Evolutionary conservation across 192 early-diverging fungal genomes (phyloP), one percentile per base, ranked within the genome.

Genomic region (Coemansia sp.): DNA sequence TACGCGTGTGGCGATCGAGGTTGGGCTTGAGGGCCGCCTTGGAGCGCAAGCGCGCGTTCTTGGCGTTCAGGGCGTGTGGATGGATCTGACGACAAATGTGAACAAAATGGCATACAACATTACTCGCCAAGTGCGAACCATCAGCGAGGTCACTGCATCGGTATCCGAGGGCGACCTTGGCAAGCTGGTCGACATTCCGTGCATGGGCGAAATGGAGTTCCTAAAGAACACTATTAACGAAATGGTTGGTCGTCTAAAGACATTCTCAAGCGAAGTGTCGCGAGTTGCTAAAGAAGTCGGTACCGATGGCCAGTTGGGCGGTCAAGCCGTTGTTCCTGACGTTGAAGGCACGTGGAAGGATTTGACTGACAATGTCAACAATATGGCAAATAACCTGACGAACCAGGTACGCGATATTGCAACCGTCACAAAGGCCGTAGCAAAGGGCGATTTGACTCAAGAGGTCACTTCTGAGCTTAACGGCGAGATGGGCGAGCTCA

Each of bases 81-180:
- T 85, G 54, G 83, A 86, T 23, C 62, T 90, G 4, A 90, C 88
- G 2, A 83, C 84, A 56, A 87, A 86, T 55, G 88, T 90, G 61
- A 90, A 90, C 71, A 85, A 77, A 16, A 90, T 90, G 88, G 87
- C 88, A 0, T 71, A 76, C 41, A 82, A 90, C 62, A 61, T 89
- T 0, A 89, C 88, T 1, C 74, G 75, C 38, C 88, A 90, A 65
- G 87, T 90, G 6, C 85, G 88, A 55, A 80, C 82, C 20, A 90
- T 90, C 71, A 85, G 86, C 14, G 73, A 75, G 29, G 88, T 90
- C 9, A 87, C 86, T 1, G 87, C 79, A 35, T 87, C 88, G 23
- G 83, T 90, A 18, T 85, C 88, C 10, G 69, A 64, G 29, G 88
- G 88, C 10, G 88, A 90, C 66, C 57, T 90, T 19, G 79, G 69